Base-by-base conservation (phyloP, 164 flowering plant genomes). In the Tinospora cordifolia region DNA sequence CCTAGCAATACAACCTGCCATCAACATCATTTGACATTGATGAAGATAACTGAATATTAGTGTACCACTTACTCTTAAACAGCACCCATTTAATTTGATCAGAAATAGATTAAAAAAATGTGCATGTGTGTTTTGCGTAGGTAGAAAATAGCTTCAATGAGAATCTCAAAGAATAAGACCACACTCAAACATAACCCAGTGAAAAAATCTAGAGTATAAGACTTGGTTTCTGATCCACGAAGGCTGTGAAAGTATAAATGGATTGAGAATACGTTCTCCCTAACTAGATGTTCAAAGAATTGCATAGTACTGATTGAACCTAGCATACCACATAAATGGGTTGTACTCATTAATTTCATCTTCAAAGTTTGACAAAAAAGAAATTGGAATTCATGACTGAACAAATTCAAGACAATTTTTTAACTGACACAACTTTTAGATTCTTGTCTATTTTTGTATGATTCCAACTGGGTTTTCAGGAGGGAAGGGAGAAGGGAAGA, bases 1-100 rank as follows among this genome's bases (percentile, higher is more conserved):
- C 99, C 99, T 59, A 94, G 89, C 83, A 94, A 81, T 54, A 90
- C 97, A 80, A 89, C 94, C 97, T 91, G 88, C 60, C 73, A 79
- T 65, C 72, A 74, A 74, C 41, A 71, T 74, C 67, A 60, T 63
- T 54, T 67, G 68, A 69, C 38, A 63, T 63, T 41, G 57, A 59
- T 36, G 39, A 27, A 49, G 30, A 74, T 30, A 54, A 68, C 1
- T 36, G 5, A 63, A 63, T 68, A 25, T 21, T 60, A 64, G 25
- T 67, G 26, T 19, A 41, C 21, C 40, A 72, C 36, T 67, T 30
- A 62, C 21, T 26, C 3, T 22, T 26, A n/a, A 51, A 51, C n/a
- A n/a, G 51, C 51, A 12, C 8, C 15, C 51, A 2, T 46, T 46
- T 6, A 46, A 10, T 46, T 10, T 2, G 15, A 46, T 46, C 14